Evolutionary conservation across 2,329 filamentous ascomycete genomes (phyloP).

Genomic region (Hymenoscyphus fructigenus): DNA sequence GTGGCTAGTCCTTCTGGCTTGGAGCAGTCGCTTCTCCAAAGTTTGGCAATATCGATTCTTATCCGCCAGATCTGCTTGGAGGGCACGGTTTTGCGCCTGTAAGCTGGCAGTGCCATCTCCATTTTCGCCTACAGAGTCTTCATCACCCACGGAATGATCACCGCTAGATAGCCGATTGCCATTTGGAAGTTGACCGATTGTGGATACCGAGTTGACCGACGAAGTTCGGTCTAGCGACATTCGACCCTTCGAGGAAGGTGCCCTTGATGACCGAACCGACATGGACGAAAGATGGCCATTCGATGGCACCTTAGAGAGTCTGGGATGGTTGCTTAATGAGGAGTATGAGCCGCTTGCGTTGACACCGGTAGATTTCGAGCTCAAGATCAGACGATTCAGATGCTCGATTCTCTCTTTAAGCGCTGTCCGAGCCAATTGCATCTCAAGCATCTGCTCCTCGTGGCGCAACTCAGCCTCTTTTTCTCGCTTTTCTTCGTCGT

Average conservation of each 20-base stretch:
- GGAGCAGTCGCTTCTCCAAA: slow-evolving; percentile 85
- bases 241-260: slow-evolving; percentile 54
- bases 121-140: slow-evolving; percentile 76
- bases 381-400: slow-evolving; percentile 89
- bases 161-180: slow-evolving; percentile 25
- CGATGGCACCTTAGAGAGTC: slow-evolving; percentile 49
- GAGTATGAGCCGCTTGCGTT: slow-evolving; percentile 75
- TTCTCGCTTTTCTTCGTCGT: slow-evolving; percentile 71
- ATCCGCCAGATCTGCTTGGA: slow-evolving; percentile 93
- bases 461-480: slow-evolving; percentile 82
- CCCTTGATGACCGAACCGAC: slow-evolving; percentile 68
- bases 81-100: slow-evolving; percentile 80
- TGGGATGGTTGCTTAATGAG: slow-evolving; percentile 62
- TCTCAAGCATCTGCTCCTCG: slow-evolving; percentile 97
- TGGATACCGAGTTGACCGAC: slow-evolving; percentile 60
- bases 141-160: slow-evolving; percentile 47
- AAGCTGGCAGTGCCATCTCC: slow-evolving; percentile 83
- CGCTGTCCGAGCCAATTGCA: slow-evolving; percentile 93
- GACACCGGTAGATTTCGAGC: slow-evolving; percentile 92
- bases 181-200: slow-evolving; percentile 31
- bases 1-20: slow-evolving; percentile 86
- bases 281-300: slow-evolving; percentile 48
- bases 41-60: slow-evolving; percentile 97
- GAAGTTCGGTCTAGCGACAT: slow-evolving; percentile 57
- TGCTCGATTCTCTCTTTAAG: slow-evolving; percentile 97